Evolutionary conservation across 331 rosid species (phyloP), one percentile per base, ranked within the genome.

Genomic region (Malus hybrid): DNA sequence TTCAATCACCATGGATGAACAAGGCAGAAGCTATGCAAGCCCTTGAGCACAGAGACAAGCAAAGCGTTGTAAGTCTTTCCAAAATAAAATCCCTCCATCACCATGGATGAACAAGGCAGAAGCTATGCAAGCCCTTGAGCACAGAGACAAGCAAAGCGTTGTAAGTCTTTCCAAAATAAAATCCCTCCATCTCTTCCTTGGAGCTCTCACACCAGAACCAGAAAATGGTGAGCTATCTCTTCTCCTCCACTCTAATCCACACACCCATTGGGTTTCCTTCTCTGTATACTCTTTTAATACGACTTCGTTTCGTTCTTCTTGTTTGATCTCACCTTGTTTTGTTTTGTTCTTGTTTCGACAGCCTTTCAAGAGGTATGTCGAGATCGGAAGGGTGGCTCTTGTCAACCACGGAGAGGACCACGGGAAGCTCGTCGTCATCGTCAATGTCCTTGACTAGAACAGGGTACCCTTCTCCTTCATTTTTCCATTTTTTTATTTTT

Each of bases 301-400:
- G 62, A 14, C 22, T 12, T 71, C 16, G 5, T 72, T 12, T 30
- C 12, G 0, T 56, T 24, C 0, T 56, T n/a, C 56, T 15, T 30
- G 50, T 16, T 63, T 72, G 52, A 28, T 70, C 11, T 19, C 32
- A 11, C n/a, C 74, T 5, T 50, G 34, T 32, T 7, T 18, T 48
- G 32, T 42, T 42, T 42, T 36, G 24, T 33, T 72, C 57, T 42
- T 16, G 57, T 15, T 15, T 69, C 75, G 20, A 70, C 68, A 93
- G 96, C 98, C 98, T 65, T 91, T 91, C 90, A 93, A 88, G 87
- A 89, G 98, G 69, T 91, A 61, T 81, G 88, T 91, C 9, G 98
- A 93, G 93, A 89, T 93, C 87, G 98, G 97, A 10, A 83, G 98
- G 83, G 96, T 91, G 18, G 98, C 91, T 66, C 91, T 91, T 62